Conservation (phyloP, 129 eudicot species). For the Apium graveolens region DNA sequence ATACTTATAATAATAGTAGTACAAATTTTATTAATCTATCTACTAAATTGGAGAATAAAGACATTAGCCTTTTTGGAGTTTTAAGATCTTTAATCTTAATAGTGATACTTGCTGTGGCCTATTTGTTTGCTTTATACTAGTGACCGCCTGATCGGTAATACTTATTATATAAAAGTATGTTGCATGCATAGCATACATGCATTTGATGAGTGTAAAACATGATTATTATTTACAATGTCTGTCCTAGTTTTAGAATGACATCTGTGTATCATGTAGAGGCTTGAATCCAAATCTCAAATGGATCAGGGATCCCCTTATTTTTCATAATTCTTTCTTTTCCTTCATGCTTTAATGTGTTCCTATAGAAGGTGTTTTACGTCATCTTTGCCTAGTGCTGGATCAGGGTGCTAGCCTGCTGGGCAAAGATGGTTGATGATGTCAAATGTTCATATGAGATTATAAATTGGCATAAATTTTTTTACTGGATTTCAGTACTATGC, state of each 20-base stretch:
- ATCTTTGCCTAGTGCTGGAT: neutral
- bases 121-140: neutral
- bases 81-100: neutral
- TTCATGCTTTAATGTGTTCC: neutral
- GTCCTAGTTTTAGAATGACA: neutral
- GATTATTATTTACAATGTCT: neutral
- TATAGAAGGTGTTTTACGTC: too few species aligned
- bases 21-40: neutral
- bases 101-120: neutral
- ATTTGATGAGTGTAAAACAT: too few species aligned
- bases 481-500: neutral
- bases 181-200: neutral
- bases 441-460: neutral
- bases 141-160: neutral
- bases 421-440: neutral
- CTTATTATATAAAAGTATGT: neutral
- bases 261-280: neutral
- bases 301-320: neutral
- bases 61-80: neutral
- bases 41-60: neutral
- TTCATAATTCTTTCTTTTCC: neutral
- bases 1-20: neutral
- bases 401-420: neutral
- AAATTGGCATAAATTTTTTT: neutral
- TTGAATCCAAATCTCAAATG: neutral